Evolutionary conservation across 164 flowering plant species (phyloP).

Genomic region (Nymphaea thermarum): DNA sequence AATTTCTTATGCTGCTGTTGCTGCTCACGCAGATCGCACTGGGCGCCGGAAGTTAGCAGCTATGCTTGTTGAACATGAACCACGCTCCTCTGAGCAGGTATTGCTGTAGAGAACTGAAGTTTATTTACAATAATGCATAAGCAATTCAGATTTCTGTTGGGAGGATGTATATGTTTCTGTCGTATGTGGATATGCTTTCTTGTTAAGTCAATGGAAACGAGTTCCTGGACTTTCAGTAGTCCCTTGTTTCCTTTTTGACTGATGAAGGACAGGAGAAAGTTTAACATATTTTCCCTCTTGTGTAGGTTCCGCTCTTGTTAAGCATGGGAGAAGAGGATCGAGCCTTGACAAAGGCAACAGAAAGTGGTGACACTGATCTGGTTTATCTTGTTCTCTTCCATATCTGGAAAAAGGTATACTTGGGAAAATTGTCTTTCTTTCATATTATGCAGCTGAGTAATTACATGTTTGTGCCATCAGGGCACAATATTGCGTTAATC

Average conservation of each 20-base stretch:
- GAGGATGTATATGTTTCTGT: too few relatives aligned
- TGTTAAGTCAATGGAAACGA: too few relatives aligned
- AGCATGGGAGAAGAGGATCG: conserved; percentile 96
- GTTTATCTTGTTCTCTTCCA: conserved; percentile 91
- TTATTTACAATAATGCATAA: too few relatives aligned
- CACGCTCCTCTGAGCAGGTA: conserved; percentile 95
- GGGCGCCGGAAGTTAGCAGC: conserved; percentile 92
- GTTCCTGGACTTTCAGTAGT: background rate
- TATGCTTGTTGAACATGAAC: conserved; percentile 93
- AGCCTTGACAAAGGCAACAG: conserved; percentile 80
- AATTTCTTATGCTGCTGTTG: conserved; percentile 96
- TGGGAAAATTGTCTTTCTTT: too few relatives aligned
- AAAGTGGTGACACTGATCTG: conserved; percentile 99
- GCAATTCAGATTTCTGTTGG: too few relatives aligned
- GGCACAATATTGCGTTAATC: too few relatives aligned
- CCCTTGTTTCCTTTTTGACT: background rate
- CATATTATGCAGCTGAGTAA: too few relatives aligned
- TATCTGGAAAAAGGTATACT: conserved; percentile 79
- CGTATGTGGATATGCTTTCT: too few relatives aligned
- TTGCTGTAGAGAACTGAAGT: background rate
- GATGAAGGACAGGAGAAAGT: background rate
- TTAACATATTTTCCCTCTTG: background rate
- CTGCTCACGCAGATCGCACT: conserved; percentile 89
- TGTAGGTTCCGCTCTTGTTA: conserved; percentile 86
- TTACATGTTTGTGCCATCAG: too few relatives aligned